Evolutionary conservation across 768 basidiomycete genomes (phyloP).

Genomic region (Chlorophyllum brunneum): DNA sequence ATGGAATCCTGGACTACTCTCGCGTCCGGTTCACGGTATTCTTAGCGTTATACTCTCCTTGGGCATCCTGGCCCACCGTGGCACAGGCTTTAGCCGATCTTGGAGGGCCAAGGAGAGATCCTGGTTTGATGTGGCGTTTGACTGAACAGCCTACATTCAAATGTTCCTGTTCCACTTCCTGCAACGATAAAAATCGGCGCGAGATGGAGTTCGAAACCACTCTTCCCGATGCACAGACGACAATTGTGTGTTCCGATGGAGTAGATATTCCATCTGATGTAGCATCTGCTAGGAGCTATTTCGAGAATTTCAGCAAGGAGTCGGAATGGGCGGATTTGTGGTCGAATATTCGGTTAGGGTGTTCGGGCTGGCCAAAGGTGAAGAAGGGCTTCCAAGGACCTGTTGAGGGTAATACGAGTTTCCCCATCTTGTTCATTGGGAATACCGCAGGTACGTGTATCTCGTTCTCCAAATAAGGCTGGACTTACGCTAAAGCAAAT

Average conservation of each 20-base stretch:
- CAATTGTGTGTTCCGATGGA: constrained; percentile 34
- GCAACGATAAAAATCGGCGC: constrained; percentile 18
- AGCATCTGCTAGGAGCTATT: constrained; percentile 25
- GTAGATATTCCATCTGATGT: constrained; percentile 24
- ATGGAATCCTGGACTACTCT: constrained; percentile 35
- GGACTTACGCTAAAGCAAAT: no score
- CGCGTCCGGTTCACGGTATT: constrained; percentile 28
- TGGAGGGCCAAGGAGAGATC: constrained; percentile 24
- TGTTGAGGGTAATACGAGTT: constrained; percentile 33
- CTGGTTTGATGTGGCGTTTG: constrained; percentile 21
- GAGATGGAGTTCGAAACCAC: constrained; percentile 8
- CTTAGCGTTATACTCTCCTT: constrained; percentile 31
- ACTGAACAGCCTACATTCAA: constrained; percentile 19
- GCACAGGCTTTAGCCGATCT: constrained; percentile 34
- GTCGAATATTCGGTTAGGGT: constrained; percentile 20
- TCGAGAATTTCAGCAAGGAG: constrained; percentile 18
- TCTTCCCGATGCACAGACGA: constrained; percentile 17
- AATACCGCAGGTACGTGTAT: constrained; percentile 32
- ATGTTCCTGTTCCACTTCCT: constrained; percentile 17
- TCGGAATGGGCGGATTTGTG: constrained; percentile 31
- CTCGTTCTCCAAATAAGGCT: background rate
- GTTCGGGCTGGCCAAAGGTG: constrained; percentile 13
- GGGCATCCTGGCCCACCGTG: constrained; percentile 26
- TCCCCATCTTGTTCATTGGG: constrained; percentile 35
- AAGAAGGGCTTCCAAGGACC: constrained; percentile 24